Base-by-base conservation (phyloP, 2,329 filamentous ascomycete species). In the Periglandula ipomoeae region DNA sequence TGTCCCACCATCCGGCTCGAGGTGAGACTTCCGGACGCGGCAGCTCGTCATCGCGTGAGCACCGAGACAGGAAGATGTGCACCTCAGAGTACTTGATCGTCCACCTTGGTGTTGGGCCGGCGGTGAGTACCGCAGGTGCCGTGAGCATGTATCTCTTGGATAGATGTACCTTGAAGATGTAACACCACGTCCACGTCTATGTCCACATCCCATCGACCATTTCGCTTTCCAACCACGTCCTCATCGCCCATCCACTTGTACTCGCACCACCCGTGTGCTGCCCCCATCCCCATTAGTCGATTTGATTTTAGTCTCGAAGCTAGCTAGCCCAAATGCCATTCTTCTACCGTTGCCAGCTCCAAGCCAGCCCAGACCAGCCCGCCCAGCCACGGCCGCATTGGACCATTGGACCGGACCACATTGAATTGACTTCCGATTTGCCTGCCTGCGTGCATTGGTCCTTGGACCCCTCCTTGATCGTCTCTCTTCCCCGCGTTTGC, bases 401-500 rank as follows among this genome's bases (percentile, higher is more conserved):
- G 13, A 20, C 35, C 35, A 38, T 11, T 37, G 34, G 17, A 19
- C 2, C 35, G 35, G 19, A 20, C n/a, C 35, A n/a, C n/a, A n/a
- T n/a, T n/a, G n/a, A n/a, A 19, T 38, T 17, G 24, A 30, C 2
- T 24, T 15, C 30, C 30, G 11, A 10, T 15, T 15, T 27, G 26
- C 5, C 6, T 27, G 6, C 26, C 11, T 27, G 26, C 5, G 26
- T 45, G n/a, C 7, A 24, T 26, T 27, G 17, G 30, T 23, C 20
- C 11, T 24, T 23, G 46, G 38, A 24, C 46, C 38, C 37, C 37
- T 42, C 37, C 37, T 47, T 47, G 41, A 26, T 27, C 24, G 35
- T 41, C 35, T 41, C 34, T 26, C 44, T 47, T 47, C 41, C 47
- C 47, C 47, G 40, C 47, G 47, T 44, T 44, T 48, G 26, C 27